Evolutionary conservation across 768 basidiomycete species (phyloP).

Genomic region (Strobilomyces echinocephalus): DNA sequence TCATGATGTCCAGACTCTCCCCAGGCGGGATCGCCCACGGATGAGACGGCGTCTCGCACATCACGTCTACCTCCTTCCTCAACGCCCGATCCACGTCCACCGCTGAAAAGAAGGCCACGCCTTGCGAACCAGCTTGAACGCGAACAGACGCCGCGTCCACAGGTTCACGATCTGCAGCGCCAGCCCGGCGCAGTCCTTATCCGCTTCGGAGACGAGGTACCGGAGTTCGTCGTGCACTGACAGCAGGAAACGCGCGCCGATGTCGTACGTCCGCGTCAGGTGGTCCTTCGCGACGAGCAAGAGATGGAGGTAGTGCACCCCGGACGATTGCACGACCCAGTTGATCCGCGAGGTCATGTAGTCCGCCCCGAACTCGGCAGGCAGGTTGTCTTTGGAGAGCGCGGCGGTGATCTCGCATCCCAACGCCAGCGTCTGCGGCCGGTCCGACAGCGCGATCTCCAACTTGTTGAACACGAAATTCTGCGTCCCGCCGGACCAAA

Average conservation of each 20-base stretch:
- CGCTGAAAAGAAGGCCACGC: constrained; percentile 95
- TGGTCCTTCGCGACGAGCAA: constrained; percentile 94
- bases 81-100: constrained; percentile 90
- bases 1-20: constrained; percentile 73
- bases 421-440: constrained; percentile 87
- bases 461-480: constrained; percentile 97
- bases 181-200: constrained; percentile 84
- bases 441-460: constrained; percentile 84
- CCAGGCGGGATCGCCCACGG: constrained; percentile 78
- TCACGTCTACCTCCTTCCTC: constrained; percentile 94
- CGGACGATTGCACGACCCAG: constrained; percentile 98
- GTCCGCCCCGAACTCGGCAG: constrained; percentile 73
- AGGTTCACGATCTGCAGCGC: constrained; percentile 94
- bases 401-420: constrained; percentile 93
- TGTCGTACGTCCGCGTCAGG: constrained; percentile 73
- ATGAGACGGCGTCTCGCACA: constrained; percentile 92
- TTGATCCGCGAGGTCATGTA: constrained; percentile 97
- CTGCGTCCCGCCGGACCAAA: constrained; percentile 97
- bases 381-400: constrained; percentile 84
- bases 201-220: constrained; percentile 85
- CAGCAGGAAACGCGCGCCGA: constrained; percentile 88
- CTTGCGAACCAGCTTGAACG: constrained; percentile 91
- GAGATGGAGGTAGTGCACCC: constrained; percentile 96
- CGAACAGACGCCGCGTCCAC: constrained; percentile 91
- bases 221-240: constrained; percentile 97